Evolutionary conservation across 1,139 yeast genomes (phyloP), one percentile per base, ranked within the genome.

Genomic region (Pichia sp.): DNA sequence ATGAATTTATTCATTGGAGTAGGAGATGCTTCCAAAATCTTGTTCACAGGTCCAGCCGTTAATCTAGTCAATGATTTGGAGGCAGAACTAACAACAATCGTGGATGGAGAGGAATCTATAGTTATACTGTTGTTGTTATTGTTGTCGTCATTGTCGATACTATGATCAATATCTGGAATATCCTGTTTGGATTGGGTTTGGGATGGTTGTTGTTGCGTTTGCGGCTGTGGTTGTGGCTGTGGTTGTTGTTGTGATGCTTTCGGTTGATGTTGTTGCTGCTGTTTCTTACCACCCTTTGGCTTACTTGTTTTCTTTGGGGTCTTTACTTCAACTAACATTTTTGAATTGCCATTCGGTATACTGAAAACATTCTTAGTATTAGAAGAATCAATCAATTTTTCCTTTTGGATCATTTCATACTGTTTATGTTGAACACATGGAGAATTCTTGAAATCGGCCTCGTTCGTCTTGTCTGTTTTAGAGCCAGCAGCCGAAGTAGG

Each of bases 91-190:
- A 52, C 36, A 19, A 52, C 37, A 31, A 52, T 52, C 2, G 55
- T 52, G 2, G 54, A 51, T 1, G 55, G 52, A n/a, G 55, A 51
- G n/a, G 55, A 52, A 40, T 52, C 45, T 12, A 45, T 42, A 17
- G 33, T 20, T 11, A 38, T 27, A 45, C 21, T 38, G 15, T 35
- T 34, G 17, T 40, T 28, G 12, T 36, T 14, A 9, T 38, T 11
- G n/a, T 21, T n/a, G 15, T 20, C 19, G 1, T 20, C 3, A 24
- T 27, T 11, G 7, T 24, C 27, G 10, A 24, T 24, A 24, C 10
- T 24, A 24, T 24, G 7, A 24, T 24, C 27, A 24, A 24, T 24
- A 8, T 7, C 10, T 24, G 10, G 10, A 24, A 8, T 24, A 34
- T 28, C 15, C 10, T 34, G 20, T 17, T 34, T 7, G 10, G 10